Percentiles rank a stretch among this genome's conserved stretches.
Conservation (phyloP, 768 basidiomycete species). For the Phlegmacium glaucopus region DNA sequence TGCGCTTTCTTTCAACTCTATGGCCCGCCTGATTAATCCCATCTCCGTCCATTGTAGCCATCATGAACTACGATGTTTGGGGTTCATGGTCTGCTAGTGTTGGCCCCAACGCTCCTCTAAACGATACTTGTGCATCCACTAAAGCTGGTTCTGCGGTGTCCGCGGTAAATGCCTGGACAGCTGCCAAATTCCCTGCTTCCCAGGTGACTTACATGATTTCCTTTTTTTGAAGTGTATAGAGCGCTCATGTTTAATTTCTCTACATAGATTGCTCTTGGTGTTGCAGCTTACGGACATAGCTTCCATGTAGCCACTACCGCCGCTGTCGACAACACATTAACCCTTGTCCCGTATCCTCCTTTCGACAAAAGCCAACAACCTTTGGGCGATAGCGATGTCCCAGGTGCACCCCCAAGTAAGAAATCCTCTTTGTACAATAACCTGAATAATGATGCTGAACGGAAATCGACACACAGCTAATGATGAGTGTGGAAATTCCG, state of each 20-base stretch:
- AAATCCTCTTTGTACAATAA: not conserved
- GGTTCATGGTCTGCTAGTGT: constrained; percentile 51
- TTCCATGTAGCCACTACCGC: constrained; percentile 44
- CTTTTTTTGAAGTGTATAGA: not conserved
- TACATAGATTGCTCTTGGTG: constrained; percentile 70
- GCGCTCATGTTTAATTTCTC: not conserved
- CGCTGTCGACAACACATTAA: constrained; percentile 33
- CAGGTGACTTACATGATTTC: constrained; percentile 21
- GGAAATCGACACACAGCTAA: constrained; percentile 12
- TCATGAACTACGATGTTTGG: constrained; percentile 65
- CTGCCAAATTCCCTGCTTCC: constrained; percentile 69
- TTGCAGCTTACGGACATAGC: constrained; percentile 81
- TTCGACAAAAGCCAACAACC: constrained; percentile 49
- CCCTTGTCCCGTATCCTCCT: constrained; percentile 43
- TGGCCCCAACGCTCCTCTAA: constrained; percentile 85
- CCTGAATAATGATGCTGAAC: not conserved
- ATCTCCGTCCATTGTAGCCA: constrained; percentile 25
- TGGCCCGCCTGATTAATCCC: not conserved
- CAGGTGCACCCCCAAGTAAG: constrained; percentile 17
- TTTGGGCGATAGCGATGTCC: constrained; percentile 39
- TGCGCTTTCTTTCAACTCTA: not conserved
- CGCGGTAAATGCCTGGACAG: constrained; percentile 70
- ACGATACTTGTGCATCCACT: constrained; percentile 65
- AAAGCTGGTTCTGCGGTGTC: constrained; percentile 71
- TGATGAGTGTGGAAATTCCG: constrained; percentile 47